Percentiles rank a stretch among this genome's conserved stretches.
Evolutionary conservation across 1,139 yeast genomes (phyloP).

Genomic region (Yarrowia galli): DNA sequence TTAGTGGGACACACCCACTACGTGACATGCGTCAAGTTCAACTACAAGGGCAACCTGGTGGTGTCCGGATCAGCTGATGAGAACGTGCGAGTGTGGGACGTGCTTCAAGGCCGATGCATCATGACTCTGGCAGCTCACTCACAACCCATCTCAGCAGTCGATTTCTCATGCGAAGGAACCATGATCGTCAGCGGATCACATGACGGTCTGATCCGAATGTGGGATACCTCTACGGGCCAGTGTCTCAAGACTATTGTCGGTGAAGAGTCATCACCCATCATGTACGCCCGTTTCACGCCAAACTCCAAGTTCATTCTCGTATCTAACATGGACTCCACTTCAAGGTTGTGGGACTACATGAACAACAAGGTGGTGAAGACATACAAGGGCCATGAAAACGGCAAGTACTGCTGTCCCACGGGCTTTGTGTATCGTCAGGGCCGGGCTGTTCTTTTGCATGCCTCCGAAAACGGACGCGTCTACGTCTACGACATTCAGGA

Average conservation of each 20-base stretch:
- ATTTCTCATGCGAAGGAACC: conserved; percentile 79
- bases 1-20: conserved; percentile 86
- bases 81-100: conserved; percentile 90
- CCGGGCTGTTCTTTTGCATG: conserved; percentile 62
- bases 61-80: conserved; percentile 91
- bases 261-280: conserved; percentile 69
- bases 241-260: conserved; percentile 83
- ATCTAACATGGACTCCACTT: conserved; percentile 78
- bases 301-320: conserved; percentile 83
- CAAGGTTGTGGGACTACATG: conserved; percentile 77
- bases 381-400: conserved; percentile 42
- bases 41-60: conserved; percentile 75
- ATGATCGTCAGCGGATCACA: conserved; percentile 86
- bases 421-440: conserved; percentile 48
- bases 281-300: conserved; percentile 75
- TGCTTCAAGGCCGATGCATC: conserved; percentile 69
- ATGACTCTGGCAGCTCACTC: conserved; percentile 92
- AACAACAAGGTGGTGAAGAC: conserved; percentile 52
- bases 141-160: conserved; percentile 82
- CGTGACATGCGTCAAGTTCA: conserved; percentile 75
- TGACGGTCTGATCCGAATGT: conserved; percentile 86
- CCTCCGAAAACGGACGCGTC: conserved; percentile 60
- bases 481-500: conserved; percentile 76
- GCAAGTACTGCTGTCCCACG: conserved; percentile 44
- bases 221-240: conserved; percentile 89